Evolutionary conservation across 2,329 filamentous ascomycete genomes (phyloP).

Genomic region (Dendrostoma leiphaemia): DNA sequence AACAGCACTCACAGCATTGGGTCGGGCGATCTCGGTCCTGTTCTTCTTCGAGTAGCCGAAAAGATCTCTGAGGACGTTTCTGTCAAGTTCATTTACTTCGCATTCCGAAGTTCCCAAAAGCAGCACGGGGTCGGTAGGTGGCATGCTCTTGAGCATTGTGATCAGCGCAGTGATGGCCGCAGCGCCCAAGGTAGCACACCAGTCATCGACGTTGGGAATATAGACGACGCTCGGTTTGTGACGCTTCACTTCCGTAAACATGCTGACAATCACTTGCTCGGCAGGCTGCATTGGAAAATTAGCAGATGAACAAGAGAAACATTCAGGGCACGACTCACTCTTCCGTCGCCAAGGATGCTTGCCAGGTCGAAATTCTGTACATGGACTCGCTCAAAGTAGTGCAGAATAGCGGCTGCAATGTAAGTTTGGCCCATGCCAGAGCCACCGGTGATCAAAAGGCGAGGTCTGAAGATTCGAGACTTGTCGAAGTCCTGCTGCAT

Average conservation of each 20-base stretch:
- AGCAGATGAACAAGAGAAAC: conserved; percentile 20
- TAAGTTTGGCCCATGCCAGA: conserved; percentile 94
- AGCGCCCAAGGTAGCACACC: conserved; percentile 65
- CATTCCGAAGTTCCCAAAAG: conserved; percentile 82
- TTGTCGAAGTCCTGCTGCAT: conserved; percentile 77
- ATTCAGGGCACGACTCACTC: conserved; percentile 46
- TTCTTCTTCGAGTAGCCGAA: conserved; percentile 87
- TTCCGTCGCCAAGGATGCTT: conserved; percentile 79
- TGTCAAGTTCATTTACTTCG: conserved; percentile 58
- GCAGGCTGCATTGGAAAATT: conserved; percentile 50
- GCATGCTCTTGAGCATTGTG: conserved; percentile 75
- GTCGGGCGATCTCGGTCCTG: conserved; percentile 66
- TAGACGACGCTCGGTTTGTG: conserved; percentile 97
- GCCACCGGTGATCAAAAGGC: conserved; percentile 77
- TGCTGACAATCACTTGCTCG: conserved; percentile 84
- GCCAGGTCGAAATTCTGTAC: conserved; percentile 93
- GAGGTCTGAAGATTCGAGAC: conserved; percentile 82
- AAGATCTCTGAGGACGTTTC: conserved; percentile 67
- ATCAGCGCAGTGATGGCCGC: conserved; percentile 79
- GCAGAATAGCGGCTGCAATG: conserved; percentile 77
- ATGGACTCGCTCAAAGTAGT: conserved; percentile 90
- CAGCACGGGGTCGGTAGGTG: conserved; percentile 87
- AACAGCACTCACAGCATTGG: conserved; percentile 53
- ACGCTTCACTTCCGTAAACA: conserved; percentile 89
- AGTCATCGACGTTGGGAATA: conserved; percentile 84